Conservation (phyloP, 768 basidiomycete species). For the Tulasnella sp. region DNA sequence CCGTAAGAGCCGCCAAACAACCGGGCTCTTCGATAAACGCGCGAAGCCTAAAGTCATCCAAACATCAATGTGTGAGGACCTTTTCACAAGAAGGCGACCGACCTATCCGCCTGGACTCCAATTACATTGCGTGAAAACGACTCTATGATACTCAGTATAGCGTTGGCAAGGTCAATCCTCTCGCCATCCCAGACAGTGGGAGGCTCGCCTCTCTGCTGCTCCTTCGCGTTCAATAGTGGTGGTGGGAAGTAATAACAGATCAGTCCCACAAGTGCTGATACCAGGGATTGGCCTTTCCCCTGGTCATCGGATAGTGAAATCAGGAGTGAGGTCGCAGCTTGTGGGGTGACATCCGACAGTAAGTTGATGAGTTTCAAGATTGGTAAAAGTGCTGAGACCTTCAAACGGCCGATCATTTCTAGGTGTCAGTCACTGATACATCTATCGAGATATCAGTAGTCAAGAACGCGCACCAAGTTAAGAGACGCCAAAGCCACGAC, state of each 20-base stretch:
- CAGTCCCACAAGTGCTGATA: not conserved
- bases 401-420: not conserved
- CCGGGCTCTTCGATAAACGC: not conserved
- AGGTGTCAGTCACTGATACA: too few relatives aligned
- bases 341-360: not conserved
- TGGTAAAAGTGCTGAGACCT: not conserved
- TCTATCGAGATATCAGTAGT: too few relatives aligned
- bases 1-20: not conserved
- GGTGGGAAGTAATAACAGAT: not conserved
- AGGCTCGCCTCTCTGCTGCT: not conserved
- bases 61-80: too few relatives aligned
- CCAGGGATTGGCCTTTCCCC: not conserved
- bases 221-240: not conserved
- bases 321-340: not conserved
- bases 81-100: too few relatives aligned
- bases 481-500: not conserved
- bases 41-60: not conserved
- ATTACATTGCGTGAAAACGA: not conserved
- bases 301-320: not conserved
- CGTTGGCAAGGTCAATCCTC: not conserved
- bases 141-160: not conserved
- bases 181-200: conserved; percentile 1
- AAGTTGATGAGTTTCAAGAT: conserved; percentile 6
- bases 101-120: not conserved
- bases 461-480: conserved; percentile 3